These are phyloP conservation scores for Aspergillus brunneoviolaceus DNA, from an alignment of 2,329 filamentous ascomycete genomes.

Conservation along the genomic window DNA sequence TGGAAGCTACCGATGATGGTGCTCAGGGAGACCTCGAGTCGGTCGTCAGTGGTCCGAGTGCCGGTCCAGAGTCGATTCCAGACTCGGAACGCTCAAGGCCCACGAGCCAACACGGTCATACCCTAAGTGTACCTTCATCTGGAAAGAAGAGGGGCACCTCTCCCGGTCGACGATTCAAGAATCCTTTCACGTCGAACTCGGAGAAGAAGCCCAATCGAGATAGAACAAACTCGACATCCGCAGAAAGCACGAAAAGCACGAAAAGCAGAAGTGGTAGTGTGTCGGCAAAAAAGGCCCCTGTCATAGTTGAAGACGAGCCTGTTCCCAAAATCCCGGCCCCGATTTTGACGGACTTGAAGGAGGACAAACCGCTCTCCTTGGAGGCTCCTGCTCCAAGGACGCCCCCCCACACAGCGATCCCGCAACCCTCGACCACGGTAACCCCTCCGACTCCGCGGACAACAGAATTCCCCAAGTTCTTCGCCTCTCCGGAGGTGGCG, in stretches of 20 bases:
- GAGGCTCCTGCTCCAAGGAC: constrained; percentile 31
- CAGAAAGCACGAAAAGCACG: constrained; percentile 44
- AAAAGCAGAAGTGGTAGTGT: constrained; percentile 38
- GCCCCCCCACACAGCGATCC: constrained; percentile 32
- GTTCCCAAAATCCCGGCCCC: constrained; percentile 34
- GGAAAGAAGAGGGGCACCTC: constrained; percentile 63
- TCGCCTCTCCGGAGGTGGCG: constrained; percentile 31
- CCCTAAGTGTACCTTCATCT: constrained; percentile 33
- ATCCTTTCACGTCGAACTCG: constrained; percentile 60
- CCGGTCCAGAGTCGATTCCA: constrained; percentile 42
- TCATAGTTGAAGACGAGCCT: constrained; percentile 25
- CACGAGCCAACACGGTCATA: constrained; percentile 28
- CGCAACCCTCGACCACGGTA: constrained; percentile 52
- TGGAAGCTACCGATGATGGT: constrained; percentile 41
- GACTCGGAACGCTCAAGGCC: constrained; percentile 35
- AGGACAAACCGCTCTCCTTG: constrained; percentile 25
- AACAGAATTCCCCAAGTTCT: constrained; percentile 34
- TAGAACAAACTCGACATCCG: constrained; percentile 43
- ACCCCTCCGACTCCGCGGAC: constrained; percentile 61
- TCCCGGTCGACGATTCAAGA: constrained; percentile 68
- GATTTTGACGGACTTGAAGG: constrained; percentile 32
- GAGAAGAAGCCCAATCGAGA: constrained; percentile 53
- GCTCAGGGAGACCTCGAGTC: constrained; percentile 28
- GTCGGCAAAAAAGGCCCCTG: constrained; percentile 33
- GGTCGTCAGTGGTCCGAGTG: constrained; percentile 29